These are phyloP conservation scores for Apiotrichum siamense DNA, from an alignment of 1,284 basidiomycete species.

Conservation along the genomic window DNA sequence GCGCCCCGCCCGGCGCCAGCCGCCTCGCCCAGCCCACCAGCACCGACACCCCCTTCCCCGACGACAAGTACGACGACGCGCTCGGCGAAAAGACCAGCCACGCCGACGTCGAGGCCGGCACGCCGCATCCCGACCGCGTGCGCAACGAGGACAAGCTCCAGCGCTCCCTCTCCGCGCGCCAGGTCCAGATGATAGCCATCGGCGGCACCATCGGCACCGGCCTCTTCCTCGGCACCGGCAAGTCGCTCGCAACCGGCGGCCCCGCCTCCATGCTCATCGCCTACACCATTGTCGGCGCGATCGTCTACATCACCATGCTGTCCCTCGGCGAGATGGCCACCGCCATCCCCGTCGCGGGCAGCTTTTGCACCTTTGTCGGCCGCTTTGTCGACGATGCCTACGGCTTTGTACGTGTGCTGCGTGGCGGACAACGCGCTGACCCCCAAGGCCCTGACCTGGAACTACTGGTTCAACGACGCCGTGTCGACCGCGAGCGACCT, in stretches of 20 bases:
- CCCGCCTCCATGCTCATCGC: slow-evolving; percentile 31
- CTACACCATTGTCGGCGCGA: slow-evolving; percentile 37
- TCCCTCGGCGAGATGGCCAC: slow-evolving; percentile 49
- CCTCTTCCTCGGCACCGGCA: slow-evolving; percentile 14
- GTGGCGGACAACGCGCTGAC: too few species aligned
- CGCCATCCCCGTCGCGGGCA: slow-evolving; percentile 52
- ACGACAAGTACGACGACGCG: too few species aligned
- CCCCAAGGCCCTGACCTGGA: slow-evolving; percentile 59
- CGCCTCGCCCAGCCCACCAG: too few species aligned
- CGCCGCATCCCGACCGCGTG: too few species aligned
- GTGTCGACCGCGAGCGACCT: slow-evolving; percentile 68
- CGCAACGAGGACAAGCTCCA: slow-evolving; percentile 8
- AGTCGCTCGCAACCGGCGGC: slow-evolving; percentile 39
- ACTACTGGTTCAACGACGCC: slow-evolving; percentile 69
- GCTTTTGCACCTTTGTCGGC: slow-evolving; percentile 69
- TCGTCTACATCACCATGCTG: slow-evolving; percentile 46
- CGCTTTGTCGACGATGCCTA: slow-evolving; percentile 58
- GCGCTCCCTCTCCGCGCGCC: slow-evolving; percentile 6
- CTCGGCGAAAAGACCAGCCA: too few species aligned
- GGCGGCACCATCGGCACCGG: slow-evolving; percentile 18
- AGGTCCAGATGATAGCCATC: slow-evolving; percentile 25
- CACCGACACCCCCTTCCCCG: too few species aligned
- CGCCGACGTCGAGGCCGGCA: too few species aligned
- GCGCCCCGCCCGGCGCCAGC: too few species aligned
- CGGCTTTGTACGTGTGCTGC: slow-evolving; percentile 66